Base-by-base conservation (phyloP, 1,284 basidiomycete genomes). In the Volvariella volvacea region DNA sequence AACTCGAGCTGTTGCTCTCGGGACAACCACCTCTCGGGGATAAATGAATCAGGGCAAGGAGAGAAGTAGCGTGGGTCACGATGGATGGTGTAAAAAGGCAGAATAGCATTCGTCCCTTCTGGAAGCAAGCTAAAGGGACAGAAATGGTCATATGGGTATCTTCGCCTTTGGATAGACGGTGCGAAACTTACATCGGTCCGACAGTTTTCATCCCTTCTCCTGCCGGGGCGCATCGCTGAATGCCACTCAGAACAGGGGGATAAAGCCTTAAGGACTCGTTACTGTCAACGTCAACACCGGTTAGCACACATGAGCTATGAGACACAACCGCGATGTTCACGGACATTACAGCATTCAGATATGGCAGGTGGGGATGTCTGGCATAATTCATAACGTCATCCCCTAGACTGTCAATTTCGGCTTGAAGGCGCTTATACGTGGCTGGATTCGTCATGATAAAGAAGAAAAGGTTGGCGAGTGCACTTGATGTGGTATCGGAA, bases 51-150 rank as follows among this genome's bases (percentile, higher is more conserved):
- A 1, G 71, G 59, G 2, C 56, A 46, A 3, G 70, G 70, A 16
- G 58, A 63, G 53, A 73, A 74, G 50, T 68, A 63, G 3, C 61
- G 55, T 3, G 67, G 57, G 50, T 73, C 65, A 10, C 66, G 60
- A 32, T 74, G 72, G 4, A 73, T 45, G 10, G 56, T 44, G 47
- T 63, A 70, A 4, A 61, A 61, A 2, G 65, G 63, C 17, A 68
- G 54, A 40, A 64, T 64, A 3, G 65, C 62, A 33, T 55, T 60
- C 4, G 67, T 73, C 12, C 64, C 64, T 49, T 65, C 63, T 3
- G 70, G 67, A 10, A 74, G 54, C 46, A 60, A 66, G 43, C 66
- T 73, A n/a, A 40, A 6, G 20, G 16, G 16, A 19, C 20, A 25
- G 22, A 37, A 30, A 28, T 12, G 12, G 25, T 28, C n/a, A n/a